Conservation (phyloP, 768 basidiomycete species). For the Xerocomus potaroensis region DNA sequence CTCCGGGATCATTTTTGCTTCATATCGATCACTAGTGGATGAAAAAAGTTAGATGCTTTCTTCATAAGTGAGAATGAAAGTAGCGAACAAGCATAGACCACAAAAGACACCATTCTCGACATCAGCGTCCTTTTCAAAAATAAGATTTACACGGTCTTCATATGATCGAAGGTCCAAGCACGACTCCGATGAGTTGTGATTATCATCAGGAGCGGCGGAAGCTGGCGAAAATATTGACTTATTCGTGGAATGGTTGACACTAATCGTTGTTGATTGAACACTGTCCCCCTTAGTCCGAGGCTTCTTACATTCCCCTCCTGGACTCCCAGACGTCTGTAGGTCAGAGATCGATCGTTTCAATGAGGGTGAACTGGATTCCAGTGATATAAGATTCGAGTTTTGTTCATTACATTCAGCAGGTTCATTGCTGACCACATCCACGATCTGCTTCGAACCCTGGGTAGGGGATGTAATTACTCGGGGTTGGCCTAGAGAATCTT, state of each 20-base stretch:
- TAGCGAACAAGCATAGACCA: conserved; percentile 49
- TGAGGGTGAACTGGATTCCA: conserved; percentile 1
- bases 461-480: not conserved
- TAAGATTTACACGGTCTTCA: conserved; percentile 37
- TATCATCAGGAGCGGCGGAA: not conserved
- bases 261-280: not conserved
- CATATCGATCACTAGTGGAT: conserved; percentile 26
- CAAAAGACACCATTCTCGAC: conserved; percentile 35
- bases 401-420: not conserved
- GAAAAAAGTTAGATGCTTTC: not conserved
- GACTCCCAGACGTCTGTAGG: conserved; percentile 1
- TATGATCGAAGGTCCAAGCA: conserved; percentile 35
- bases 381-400: not conserved
- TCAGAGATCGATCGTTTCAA: conserved; percentile 19
- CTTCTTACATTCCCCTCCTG: conserved; percentile 17
- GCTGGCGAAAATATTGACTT: not conserved
- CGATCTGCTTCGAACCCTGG: not conserved
- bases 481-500: conserved; percentile 3
- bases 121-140: conserved; percentile 33
- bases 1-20: conserved; percentile 25
- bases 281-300: conserved; percentile 13
- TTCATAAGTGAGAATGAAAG: not conserved
- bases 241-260: not conserved
- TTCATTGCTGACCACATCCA: conserved; percentile 1
- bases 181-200: not conserved